These are phyloP conservation scores for Apiotrichum domesticum DNA, from an alignment of 1,284 basidiomycete genomes.

Conservation along the genomic window DNA sequence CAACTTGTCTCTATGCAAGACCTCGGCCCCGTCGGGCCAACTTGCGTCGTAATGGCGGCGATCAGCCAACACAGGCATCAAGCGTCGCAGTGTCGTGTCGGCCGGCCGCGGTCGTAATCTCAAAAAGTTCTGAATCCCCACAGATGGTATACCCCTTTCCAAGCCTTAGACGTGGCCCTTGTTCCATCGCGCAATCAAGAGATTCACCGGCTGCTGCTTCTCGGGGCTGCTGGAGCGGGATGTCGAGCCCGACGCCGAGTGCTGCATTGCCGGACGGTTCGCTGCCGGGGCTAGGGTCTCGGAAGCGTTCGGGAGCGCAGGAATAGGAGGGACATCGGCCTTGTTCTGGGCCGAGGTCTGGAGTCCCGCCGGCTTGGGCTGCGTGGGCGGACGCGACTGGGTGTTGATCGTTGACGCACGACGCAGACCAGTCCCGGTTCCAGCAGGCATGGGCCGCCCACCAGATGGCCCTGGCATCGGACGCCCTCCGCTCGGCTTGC, in stretches of 20 bases:
- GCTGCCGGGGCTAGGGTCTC: background rate
- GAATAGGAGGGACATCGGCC: background rate
- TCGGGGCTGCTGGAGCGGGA: slow-evolving; percentile 36
- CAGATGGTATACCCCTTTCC: too few relatives aligned
- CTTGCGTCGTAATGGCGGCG: too few relatives aligned
- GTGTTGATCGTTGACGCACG: background rate
- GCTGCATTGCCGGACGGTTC: slow-evolving; percentile 9
- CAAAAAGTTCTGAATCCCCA: too few relatives aligned
- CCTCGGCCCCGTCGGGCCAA: too few relatives aligned
- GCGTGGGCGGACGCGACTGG: background rate
- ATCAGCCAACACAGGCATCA: too few relatives aligned
- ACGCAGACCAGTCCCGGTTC: background rate
- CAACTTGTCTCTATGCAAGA: too few relatives aligned
- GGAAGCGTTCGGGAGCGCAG: background rate
- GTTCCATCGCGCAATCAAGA: slow-evolving; percentile 40
- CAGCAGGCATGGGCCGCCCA: background rate
- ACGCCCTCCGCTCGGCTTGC: slow-evolving; percentile 16
- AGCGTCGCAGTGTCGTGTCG: too few relatives aligned
- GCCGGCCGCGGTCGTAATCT: too few relatives aligned
- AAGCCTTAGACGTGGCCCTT: slow-evolving; percentile 7
- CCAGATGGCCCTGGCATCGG: background rate
- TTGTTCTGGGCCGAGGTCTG: background rate
- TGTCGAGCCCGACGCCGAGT: slow-evolving; percentile 27
- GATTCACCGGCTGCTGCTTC: slow-evolving; percentile 41
- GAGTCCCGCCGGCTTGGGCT: slow-evolving; percentile 7